Conservation (phyloP, 108 stramenopile genomes). For the Fragilaria crotonensis region DNA sequence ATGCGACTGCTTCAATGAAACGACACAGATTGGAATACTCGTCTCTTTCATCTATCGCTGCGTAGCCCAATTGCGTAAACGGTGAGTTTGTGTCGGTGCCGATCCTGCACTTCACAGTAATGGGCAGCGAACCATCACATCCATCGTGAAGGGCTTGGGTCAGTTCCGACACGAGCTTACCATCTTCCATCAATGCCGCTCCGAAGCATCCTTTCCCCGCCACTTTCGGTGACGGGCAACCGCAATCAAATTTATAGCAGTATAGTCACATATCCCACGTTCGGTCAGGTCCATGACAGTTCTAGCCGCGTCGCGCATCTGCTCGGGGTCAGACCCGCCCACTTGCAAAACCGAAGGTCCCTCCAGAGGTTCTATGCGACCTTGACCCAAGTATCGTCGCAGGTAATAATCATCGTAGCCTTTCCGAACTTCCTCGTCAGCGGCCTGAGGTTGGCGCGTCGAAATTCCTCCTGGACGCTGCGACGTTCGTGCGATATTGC, state of each 20-base stretch:
- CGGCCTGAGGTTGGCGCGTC: conserved; percentile 1
- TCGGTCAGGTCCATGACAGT: conserved; percentile 61
- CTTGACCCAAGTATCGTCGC: conserved; percentile 40
- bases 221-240: conserved; percentile 96
- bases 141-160: conserved; percentile 68
- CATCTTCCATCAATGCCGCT: conserved; percentile 94
- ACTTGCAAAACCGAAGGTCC: conserved; percentile 90
- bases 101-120: conserved; percentile 97
- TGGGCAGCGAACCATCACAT: conserved; percentile 48
- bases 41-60: conserved; percentile 68
- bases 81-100: conserved; percentile 60
- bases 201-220: conserved; percentile 97
- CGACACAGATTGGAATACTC: conserved; percentile 69
- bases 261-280: conserved; percentile 72
- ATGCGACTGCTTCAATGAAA: conserved; percentile 84
- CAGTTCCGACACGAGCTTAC: conserved; percentile 78
- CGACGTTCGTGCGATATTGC: conserved; percentile 67
- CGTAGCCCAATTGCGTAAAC: conserved; percentile 37
- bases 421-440: conserved; percentile 19
- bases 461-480: conserved; percentile 12
- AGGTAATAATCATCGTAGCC: conserved; percentile 28
- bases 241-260: conserved; percentile 96
- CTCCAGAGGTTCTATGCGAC: conserved; percentile 40
- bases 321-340: conserved; percentile 88
- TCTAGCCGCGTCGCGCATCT: conserved; percentile 63